Evolutionary conservation across 768 basidiomycete species (phyloP).

Genomic region (Agaricus blazei): DNA sequence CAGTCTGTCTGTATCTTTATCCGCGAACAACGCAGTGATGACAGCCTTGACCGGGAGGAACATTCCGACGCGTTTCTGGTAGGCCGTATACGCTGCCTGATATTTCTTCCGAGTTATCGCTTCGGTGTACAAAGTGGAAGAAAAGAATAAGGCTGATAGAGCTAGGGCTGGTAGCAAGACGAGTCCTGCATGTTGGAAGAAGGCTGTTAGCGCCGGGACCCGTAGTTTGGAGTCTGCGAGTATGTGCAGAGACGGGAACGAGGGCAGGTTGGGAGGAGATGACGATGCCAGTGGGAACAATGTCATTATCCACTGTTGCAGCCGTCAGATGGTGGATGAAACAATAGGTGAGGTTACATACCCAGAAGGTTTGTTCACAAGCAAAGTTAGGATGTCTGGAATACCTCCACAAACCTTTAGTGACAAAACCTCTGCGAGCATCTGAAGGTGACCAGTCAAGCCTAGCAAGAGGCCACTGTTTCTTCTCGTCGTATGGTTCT

Average conservation of each 20-base stretch:
- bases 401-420: conserved; percentile 82
- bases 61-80: conserved; percentile 78
- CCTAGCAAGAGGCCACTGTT: conserved; percentile 63
- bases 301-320: conserved; percentile 56
- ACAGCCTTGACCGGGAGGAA: conserved; percentile 32
- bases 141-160: conserved; percentile 68
- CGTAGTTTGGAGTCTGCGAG: conserved; percentile 15
- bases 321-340: not conserved
- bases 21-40: not conserved
- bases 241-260: conserved; percentile 12
- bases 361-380: conserved; percentile 89
- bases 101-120: conserved; percentile 74
- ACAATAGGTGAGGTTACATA: conserved; percentile 25
- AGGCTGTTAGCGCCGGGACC: conserved; percentile 23
- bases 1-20: not conserved
- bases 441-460: conserved; percentile 66
- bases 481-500: conserved; percentile 32
- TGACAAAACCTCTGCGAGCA: conserved; percentile 76
- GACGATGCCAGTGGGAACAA: conserved; percentile 57
- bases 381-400: conserved; percentile 90
- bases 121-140: conserved; percentile 79
- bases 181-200: conserved; percentile 10
- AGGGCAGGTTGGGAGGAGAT: conserved; percentile 21
- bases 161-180: conserved; percentile 49
- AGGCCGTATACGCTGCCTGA: conserved; percentile 60